Conservation (phyloP, 257 asterid genomes). For the Paraleonurus japonicus region DNA sequence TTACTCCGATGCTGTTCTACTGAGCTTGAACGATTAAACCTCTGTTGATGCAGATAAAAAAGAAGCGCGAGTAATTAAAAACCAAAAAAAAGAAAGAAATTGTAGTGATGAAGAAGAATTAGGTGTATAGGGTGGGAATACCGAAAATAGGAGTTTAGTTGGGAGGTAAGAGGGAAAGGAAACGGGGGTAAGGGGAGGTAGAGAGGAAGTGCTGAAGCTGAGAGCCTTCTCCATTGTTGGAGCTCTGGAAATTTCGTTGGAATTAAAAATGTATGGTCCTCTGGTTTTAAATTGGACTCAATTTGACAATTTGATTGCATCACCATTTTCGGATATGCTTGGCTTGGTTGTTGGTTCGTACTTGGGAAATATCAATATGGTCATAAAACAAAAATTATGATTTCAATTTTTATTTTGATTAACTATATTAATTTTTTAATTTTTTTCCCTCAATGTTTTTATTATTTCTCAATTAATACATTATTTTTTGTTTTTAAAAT, state of each 20-base stretch:
- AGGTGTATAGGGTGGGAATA: constrained; percentile 21
- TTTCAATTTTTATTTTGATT: too few relatives aligned
- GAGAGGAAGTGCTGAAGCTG: constrained; percentile 54
- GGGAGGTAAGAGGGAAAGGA: constrained; percentile 43
- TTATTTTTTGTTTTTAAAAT: too few relatives aligned
- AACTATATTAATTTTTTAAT: too few relatives aligned
- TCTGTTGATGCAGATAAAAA: constrained; percentile 38
- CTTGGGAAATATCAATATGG: too few relatives aligned
- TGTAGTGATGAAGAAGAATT: not conserved
- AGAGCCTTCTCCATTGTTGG: constrained; percentile 69
- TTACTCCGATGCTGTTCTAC: constrained; percentile 32
- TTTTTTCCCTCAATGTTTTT: too few relatives aligned
- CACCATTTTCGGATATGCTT: not conserved
- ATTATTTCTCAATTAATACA: too few relatives aligned
- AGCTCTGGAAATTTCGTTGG: constrained; percentile 24
- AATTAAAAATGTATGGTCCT: not conserved
- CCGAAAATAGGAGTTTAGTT: constrained; percentile 42
- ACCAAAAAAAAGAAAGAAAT: not conserved
- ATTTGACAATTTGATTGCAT: not conserved
- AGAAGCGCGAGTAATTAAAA: constrained; percentile 15
- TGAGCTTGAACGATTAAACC: constrained; percentile 43
- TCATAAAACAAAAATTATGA: too few relatives aligned
- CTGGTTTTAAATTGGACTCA: not conserved
- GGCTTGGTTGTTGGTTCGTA: too few relatives aligned
- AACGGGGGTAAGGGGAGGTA: constrained; percentile 48